phyloP scores from a whole-genome alignment of 1,139 yeast genomes.

The Kurtzmaniella quercitrusa region DNA sequence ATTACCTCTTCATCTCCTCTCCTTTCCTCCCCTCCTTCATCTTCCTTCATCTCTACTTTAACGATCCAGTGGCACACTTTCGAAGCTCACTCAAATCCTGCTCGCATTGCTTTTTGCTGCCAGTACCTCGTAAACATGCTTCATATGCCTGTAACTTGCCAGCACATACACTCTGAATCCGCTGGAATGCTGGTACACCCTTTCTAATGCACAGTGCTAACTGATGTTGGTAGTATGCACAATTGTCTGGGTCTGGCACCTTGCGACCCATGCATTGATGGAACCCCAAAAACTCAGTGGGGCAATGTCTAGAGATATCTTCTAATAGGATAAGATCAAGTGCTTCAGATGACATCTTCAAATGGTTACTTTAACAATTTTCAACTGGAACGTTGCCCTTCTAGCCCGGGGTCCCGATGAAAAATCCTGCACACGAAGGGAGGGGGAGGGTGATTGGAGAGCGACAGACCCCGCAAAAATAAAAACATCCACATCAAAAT shows the following conservation, averaged over 20 bases:
- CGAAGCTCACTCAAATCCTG: conserved; percentile 27
- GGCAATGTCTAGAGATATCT: conserved; percentile 60
- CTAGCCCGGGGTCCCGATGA: background rate
- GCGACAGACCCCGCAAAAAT: no score
- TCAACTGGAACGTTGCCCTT: background rate
- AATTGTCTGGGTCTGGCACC: conserved; percentile 41
- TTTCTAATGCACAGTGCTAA: conserved; percentile 55
- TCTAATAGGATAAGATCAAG: conserved; percentile 31
- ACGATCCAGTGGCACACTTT: conserved; percentile 32
- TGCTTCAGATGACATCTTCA: conserved; percentile 2
- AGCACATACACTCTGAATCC: conserved; percentile 56
- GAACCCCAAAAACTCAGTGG: conserved; percentile 58
- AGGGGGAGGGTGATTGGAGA: no score
- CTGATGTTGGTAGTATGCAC: conserved; percentile 46
- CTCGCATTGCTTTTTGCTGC: conserved; percentile 33
- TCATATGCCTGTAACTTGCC: conserved; percentile 56
- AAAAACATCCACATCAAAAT: no score
- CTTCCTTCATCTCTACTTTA: conserved; percentile 5
- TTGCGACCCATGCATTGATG: conserved; percentile 58
- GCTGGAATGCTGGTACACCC: conserved; percentile 60
- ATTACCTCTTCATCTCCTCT: background rate
- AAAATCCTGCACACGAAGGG: background rate
- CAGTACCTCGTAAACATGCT: conserved; percentile 45
- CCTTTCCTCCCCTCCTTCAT: conserved; percentile 3
- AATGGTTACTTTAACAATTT: background rate